phyloP scores from a whole-genome alignment of 345 rosid species.

The Syzygium oleosum region DNA sequence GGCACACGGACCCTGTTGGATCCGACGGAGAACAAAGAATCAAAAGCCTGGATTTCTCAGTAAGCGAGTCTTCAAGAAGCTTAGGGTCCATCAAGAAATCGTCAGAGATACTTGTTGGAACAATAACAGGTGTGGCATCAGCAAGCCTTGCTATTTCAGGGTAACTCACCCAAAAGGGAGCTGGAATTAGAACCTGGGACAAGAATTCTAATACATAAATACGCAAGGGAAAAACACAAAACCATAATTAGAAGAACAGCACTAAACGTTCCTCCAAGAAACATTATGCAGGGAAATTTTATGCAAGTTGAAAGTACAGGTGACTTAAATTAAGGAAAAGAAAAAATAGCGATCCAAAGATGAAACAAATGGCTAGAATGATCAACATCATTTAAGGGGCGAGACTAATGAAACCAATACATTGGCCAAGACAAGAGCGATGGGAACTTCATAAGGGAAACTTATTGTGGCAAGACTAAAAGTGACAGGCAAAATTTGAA shows the following conservation, averaged over 20 bases:
- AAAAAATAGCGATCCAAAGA: neutral
- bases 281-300: neutral
- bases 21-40: conserved; percentile 94
- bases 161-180: conserved; percentile 97
- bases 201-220: neutral
- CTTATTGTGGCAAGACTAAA: neutral
- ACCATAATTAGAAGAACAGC: neutral
- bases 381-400: neutral
- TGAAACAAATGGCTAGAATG: neutral
- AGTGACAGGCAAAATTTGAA: neutral
- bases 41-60: conserved; percentile 81
- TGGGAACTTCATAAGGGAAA: neutral
- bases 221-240: neutral
- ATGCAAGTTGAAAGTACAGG: too few species aligned
- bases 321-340: too few species aligned
- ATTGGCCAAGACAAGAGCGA: neutral
- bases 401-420: neutral
- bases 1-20: conserved; percentile 98
- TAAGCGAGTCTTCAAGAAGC: conserved; percentile 60
- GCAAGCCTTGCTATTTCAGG: conserved; percentile 94
- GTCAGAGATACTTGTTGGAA: conserved; percentile 72
- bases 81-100: conserved; percentile 85
- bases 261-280: neutral
- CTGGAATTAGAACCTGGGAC: conserved; percentile 86
- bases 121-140: conserved; percentile 86